phyloP scores from a whole-genome alignment of 148 eudicot species.

The Vaccinium vitisidaea region DNA sequence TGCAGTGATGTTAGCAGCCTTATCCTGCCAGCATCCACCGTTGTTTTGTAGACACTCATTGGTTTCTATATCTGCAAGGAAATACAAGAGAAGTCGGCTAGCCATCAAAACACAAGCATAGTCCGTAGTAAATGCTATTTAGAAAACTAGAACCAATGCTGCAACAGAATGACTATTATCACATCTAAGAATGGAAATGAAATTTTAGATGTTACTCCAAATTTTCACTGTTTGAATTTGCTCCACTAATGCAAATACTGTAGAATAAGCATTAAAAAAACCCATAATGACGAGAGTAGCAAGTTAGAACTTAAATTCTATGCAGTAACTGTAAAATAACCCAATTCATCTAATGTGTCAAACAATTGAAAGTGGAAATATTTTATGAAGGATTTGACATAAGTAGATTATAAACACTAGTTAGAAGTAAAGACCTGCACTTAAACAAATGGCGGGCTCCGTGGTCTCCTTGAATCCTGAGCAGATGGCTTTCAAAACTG shows the following conservation, averaged over 20 bases:
- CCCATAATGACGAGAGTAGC: not conserved
- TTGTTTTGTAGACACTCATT: constrained; percentile 83
- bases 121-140: not conserved
- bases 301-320: not conserved
- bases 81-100: not conserved
- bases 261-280: not conserved
- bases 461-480: constrained; percentile 94
- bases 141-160: not conserved
- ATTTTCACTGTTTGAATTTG: not conserved
- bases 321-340: not conserved
- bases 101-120: not conserved
- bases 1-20: constrained; percentile 72
- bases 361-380: not conserved
- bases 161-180: not conserved
- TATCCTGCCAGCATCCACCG: constrained; percentile 97
- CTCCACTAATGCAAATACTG: not conserved
- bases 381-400: not conserved
- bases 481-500: constrained; percentile 94
- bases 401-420: not conserved
- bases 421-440: constrained; percentile 44
- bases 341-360: not conserved
- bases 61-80: constrained; percentile 71
- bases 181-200: not conserved
- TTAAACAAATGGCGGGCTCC: constrained; percentile 81
- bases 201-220: not conserved